These are phyloP conservation scores for Cladophialophora exuberans DNA, from an alignment of 2,329 filamentous ascomycete genomes.

Conservation along the genomic window DNA sequence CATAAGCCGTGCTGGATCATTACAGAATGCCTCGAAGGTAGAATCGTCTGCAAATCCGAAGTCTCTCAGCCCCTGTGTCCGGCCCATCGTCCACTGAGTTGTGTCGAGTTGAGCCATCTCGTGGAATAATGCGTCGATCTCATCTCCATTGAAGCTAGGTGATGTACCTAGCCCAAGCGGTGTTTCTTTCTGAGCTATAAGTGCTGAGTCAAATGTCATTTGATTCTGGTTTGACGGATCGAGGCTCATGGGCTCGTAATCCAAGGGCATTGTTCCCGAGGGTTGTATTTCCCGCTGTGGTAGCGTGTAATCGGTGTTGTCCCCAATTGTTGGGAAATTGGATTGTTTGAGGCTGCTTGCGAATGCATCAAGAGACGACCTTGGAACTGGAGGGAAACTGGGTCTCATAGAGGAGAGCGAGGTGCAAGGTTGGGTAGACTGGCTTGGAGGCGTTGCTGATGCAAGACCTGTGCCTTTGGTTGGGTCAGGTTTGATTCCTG, in stretches of 20 bases:
- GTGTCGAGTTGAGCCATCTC: conserved; percentile 51
- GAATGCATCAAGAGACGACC: too few relatives aligned
- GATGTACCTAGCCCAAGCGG: conserved; percentile 19
- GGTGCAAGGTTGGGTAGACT: too few relatives aligned
- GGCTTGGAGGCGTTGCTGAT: background rate
- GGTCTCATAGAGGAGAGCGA: too few relatives aligned
- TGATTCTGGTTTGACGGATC: conserved; percentile 7
- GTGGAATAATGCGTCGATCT: conserved; percentile 50
- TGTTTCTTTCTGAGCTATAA: background rate
- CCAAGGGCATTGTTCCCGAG: conserved; percentile 4
- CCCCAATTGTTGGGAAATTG: too few relatives aligned
- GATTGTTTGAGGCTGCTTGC: background rate
- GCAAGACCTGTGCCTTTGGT: background rate
- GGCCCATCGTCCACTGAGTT: conserved; percentile 47
- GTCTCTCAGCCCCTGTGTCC: conserved; percentile 46
- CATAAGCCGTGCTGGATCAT: conserved; percentile 46
- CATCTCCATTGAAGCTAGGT: conserved; percentile 35
- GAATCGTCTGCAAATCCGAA: conserved; percentile 50
- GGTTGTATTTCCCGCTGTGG: background rate
- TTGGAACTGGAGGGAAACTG: too few relatives aligned
- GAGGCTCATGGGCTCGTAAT: conserved; percentile 19
- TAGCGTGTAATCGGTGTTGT: too few relatives aligned
- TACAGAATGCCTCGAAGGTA: conserved; percentile 50
- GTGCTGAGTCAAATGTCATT: background rate
- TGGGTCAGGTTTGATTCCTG: background rate